A percentile compares a stretch with the other conserved stretches of the same genome.
phyloP scores from a whole-genome alignment of 768 basidiomycete genomes.

The Pholiota molesta region DNA sequence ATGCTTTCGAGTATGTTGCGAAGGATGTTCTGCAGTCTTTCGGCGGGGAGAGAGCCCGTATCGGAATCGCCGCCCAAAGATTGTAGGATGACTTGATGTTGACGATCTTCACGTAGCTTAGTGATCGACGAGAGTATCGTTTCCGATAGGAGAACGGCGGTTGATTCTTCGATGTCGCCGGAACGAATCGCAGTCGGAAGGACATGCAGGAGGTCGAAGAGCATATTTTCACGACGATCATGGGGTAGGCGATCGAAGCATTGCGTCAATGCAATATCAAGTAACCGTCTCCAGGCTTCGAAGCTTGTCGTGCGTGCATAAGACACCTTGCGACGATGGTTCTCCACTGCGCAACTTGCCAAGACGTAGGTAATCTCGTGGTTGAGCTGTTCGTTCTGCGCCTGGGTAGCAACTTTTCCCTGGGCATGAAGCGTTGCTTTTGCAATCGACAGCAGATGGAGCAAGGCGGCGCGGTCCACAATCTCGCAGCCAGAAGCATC shows the following conservation, averaged over 20 bases:
- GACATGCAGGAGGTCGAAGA: constrained; percentile 88
- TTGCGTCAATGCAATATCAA: constrained; percentile 86
- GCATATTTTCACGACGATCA: constrained; percentile 83
- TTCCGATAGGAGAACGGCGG: constrained; percentile 84
- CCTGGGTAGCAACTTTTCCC: constrained; percentile 62
- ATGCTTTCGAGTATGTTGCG: constrained; percentile 76
- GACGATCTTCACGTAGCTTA: constrained; percentile 84
- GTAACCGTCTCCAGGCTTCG: constrained; percentile 81
- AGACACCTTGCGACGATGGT: constrained; percentile 81
- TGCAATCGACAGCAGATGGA: constrained; percentile 67
- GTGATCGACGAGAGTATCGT: constrained; percentile 81
- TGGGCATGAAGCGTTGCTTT: constrained; percentile 66
- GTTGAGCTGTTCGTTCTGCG: constrained; percentile 67
- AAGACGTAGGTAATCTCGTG: constrained; percentile 77
- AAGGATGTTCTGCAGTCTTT: constrained; percentile 76
- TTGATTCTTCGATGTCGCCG: constrained; percentile 65
- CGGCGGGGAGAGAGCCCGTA: constrained; percentile 74
- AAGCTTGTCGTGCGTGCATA: constrained; percentile 72
- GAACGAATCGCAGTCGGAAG: constrained; percentile 73
- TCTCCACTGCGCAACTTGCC: constrained; percentile 85
- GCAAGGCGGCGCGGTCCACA: constrained; percentile 72
- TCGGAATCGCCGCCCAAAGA: constrained; percentile 65
- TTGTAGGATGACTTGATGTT: constrained; percentile 68
- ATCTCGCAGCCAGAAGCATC: constrained; percentile 80
- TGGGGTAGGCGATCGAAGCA: constrained; percentile 84